Evolutionary conservation across 148 eudicot species (phyloP).

Genomic region (Rhododendron henanense): DNA sequence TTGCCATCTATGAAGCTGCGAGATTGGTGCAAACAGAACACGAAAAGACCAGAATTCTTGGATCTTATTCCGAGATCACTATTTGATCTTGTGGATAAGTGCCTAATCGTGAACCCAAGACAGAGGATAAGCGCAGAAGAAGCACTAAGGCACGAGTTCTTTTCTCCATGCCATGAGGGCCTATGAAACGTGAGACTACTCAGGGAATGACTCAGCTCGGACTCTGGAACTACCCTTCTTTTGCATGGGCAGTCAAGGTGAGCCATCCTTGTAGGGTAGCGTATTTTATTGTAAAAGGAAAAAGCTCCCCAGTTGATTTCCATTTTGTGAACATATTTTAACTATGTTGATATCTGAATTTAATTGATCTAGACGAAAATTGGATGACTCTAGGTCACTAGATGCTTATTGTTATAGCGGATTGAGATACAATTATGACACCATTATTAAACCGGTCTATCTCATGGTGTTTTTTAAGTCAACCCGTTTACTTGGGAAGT

Average conservation of each 20-base stretch:
- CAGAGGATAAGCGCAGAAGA: slow-evolving; percentile 80
- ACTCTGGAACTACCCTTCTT: slow-evolving; percentile 14
- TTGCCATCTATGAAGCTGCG: slow-evolving; percentile 42
- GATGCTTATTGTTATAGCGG: too few species aligned
- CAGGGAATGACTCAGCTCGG: slow-evolving; percentile 26
- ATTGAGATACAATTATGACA: too few species aligned
- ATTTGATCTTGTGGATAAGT: slow-evolving; percentile 82
- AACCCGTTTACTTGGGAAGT: too few species aligned
- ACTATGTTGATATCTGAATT: too few species aligned
- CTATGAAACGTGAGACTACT: slow-evolving; percentile 35
- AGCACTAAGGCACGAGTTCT: slow-evolving; percentile 77
- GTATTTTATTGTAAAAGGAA: too few species aligned
- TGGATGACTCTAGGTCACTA: too few species aligned
- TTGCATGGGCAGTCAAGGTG: neutral
- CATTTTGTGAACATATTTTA: too few species aligned
- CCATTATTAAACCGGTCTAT: too few species aligned
- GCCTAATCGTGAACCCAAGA: slow-evolving; percentile 85
- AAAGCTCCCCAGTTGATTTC: too few species aligned
- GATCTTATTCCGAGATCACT: slow-evolving; percentile 60
- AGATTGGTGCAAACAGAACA: slow-evolving; percentile 67
- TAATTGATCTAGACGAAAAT: too few species aligned
- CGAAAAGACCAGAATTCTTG: slow-evolving; percentile 63
- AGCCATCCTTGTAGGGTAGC: too few species aligned
- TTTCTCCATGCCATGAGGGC: slow-evolving; percentile 51
- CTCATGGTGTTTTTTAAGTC: too few species aligned